Evolutionary conservation across 768 basidiomycete species (phyloP), one percentile per base, ranked within the genome.

Genomic region (Naganishia vishniacii): DNA sequence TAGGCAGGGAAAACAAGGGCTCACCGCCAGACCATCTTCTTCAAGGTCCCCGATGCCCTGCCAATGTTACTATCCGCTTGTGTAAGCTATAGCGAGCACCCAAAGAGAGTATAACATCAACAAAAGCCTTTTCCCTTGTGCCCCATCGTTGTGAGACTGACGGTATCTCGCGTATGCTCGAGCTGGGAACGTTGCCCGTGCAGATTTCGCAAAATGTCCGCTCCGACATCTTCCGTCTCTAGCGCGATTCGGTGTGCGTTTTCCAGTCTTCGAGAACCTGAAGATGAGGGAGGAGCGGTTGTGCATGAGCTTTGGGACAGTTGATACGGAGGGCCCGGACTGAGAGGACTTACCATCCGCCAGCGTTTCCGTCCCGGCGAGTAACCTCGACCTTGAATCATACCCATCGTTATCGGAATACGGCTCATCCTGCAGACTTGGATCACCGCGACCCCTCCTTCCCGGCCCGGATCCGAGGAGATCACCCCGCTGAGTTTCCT

Each of bases 191-290:
- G 79, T 79, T 99, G 95, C 1, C 81, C 80, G 61, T 91, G 79
- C 67, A 99, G 81, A 75, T 88, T 91, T 74, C 85, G 77, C 68
- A 99, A 75, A 69, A 99, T 97, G 70, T 91, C 91, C 12, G 91
- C 87, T 9, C 95, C 95, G 46, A 97, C 87, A 73, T 89, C 86
- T 79, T 98, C 95, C 13, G 95, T 97, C 81, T 99, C 94, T 32
- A 99, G 79, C 11, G 94, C 94, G 42, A 98, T 83, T 25, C 91
- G 83, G 65, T 95, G 92, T 20, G 88, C 89, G 65, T 97, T 92
- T 68, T 91, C 86, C 59, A 99, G 77, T 42, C 95, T 82, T 66
- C 86, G 83, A 1, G 86, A 82, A 18, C 67, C 68, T 67, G 16
- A 25, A 11, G n/a, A n/a, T n/a, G n/a, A n/a, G n/a, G n/a, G n/a